Base-by-base conservation (phyloP, 768 basidiomycete genomes). In the Fistulinella prunicolor region DNA sequence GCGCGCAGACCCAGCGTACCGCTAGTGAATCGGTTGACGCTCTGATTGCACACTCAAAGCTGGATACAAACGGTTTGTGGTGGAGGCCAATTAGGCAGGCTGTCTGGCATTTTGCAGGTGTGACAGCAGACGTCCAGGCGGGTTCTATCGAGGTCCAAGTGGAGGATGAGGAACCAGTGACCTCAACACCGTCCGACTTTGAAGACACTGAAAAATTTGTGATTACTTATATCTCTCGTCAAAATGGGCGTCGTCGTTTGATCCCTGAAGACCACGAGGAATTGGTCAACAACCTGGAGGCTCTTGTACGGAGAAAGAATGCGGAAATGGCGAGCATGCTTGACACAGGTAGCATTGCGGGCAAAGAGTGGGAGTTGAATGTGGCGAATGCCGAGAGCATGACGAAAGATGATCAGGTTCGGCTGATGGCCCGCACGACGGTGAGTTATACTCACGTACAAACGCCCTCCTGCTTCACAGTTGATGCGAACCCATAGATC, bases 321-420 rank as follows among this genome's bases (percentile, higher is more conserved):
- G 49, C 52, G 4, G 64, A 58, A 38, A 42, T 46, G 29, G 52
- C 28, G 49, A 54, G 12, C 41, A 26, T 19, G 26, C 22, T 13
- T 17, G 30, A 21, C 12, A 17, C 49, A 19, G 43, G 22, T n/a
- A 38, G 39, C 2, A 6, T 24, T 6, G 57, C 54, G 6, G 47
- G 43, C 12, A 56, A 68, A 20, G 51, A 58, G 49, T 89, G 84
- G 83, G 82, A 83, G 64, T 68, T 87, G 47, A 74, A 77, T 44
- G 66, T 84, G 36, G 66, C 85, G 28, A 67, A 75, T 53, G 83
- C 84, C 26, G 87, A 91, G 65, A 71, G 73, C 34, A 57, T 92
- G 64, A 73, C 78, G 5, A 82, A 85, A 64, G 89, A 93, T 54
- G 81, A 89, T 48, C 92, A 94, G 64, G 70, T 94, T 26, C 64